Percentiles rank a stretch among this genome's conserved stretches.
Conservation (phyloP, 2,329 filamentous ascomycete genomes). For the Aureobasidium sp. region DNA sequence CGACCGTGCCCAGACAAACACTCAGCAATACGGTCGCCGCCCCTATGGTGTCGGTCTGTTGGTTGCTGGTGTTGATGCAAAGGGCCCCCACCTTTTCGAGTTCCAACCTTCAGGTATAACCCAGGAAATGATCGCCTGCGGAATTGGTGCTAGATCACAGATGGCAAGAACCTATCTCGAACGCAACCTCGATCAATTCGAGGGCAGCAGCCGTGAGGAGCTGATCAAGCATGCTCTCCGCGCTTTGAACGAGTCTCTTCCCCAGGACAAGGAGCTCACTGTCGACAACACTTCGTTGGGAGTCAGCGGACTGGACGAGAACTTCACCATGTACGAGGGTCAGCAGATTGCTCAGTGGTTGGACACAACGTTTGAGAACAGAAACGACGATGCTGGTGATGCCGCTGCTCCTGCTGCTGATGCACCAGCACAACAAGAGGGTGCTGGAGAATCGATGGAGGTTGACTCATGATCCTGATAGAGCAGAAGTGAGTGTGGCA, state of each 20-base stretch:
- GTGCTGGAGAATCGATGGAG: slow-evolving; percentile 48
- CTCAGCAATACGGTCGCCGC: slow-evolving; percentile 92
- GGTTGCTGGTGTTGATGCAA: slow-evolving; percentile 88
- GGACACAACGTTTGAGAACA: slow-evolving; percentile 56
- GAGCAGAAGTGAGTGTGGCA: not conserved
- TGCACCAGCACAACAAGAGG: slow-evolving; percentile 20
- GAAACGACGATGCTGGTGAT: slow-evolving; percentile 23
- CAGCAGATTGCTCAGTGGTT: slow-evolving; percentile 80
- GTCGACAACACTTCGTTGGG: slow-evolving; percentile 94
- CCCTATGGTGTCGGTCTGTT: slow-evolving; percentile 93
- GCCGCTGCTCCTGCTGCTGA: slow-evolving; percentile 24
- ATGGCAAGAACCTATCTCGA: slow-evolving; percentile 98
- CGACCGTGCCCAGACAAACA: slow-evolving; percentile 95
- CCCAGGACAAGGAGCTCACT: slow-evolving; percentile 95
- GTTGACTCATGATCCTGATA: slow-evolving; percentile 36
- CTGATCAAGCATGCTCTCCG: slow-evolving; percentile 83
- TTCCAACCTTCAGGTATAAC: slow-evolving; percentile 96
- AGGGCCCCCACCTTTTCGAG: slow-evolving; percentile 92
- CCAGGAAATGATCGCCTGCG: slow-evolving; percentile 93
- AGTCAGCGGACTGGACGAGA: slow-evolving; percentile 78
- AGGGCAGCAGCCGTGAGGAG: slow-evolving; percentile 69
- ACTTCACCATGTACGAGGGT: slow-evolving; percentile 86
- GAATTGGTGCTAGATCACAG: slow-evolving; percentile 91
- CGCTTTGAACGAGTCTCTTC: slow-evolving; percentile 89
- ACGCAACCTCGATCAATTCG: slow-evolving; percentile 80